Base-by-base conservation (phyloP, 805 yeast species). In the Yueomyces sp. region DNA sequence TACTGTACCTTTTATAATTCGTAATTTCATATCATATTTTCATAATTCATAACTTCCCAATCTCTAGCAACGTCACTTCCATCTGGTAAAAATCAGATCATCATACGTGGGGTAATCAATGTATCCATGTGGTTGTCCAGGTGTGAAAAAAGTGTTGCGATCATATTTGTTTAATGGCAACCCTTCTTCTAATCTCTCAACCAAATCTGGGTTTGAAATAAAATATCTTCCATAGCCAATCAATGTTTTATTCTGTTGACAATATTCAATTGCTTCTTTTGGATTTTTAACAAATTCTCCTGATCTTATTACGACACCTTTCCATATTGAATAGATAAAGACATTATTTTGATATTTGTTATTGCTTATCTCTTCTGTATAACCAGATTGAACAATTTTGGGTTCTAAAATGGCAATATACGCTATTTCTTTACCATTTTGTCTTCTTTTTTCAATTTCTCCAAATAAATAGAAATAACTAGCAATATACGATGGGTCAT, bases 191-290 rank as follows among this genome's bases (percentile, higher is more conserved):
- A 76, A 44, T 46, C 77, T 62, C n/a, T 59, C 51, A 26, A 67
- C 70, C 31, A 77, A 53, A 52, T 77, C 82, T 2, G 81, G 81
- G 59, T 76, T 77, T 30, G 78, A 58, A 41, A 72, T 68, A 55
- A 66, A 75, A 45, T 58, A 62, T 47, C 80, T 67, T 29, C 79
- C 79, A 42, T 56, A 60, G 29, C 56, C 63, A 37, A 71, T 58
- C 42, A 72, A 55, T 2, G 79, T 74, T 49, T 72, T 60, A 39
- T 65, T 62, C 44, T 68, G 4, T 52, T 50, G 26, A 62, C 63
- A 26, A 63, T 57, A 56, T 37, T 61, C 56, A 30, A 44, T 48
- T 28, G 49, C 57, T 19, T 19, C 19, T 36, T 54, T 53, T 40
- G 57, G 60, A 41, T 54, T 51, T 26, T 53, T 44, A 40, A 52